Conservation (phyloP, 768 basidiomycete genomes). For the Steccherinum ochraceum region DNA sequence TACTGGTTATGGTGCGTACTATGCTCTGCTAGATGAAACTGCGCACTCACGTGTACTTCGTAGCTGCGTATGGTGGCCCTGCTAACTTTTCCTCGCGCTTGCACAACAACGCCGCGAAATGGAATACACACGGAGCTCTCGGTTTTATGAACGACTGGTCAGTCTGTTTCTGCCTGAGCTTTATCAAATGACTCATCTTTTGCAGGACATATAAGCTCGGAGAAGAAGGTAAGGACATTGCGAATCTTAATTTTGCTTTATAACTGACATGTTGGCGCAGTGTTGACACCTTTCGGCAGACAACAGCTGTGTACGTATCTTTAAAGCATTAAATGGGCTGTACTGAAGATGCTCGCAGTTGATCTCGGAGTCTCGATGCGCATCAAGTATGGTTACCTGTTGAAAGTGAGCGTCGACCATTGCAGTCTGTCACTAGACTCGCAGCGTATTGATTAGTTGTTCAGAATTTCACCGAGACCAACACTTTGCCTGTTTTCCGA, state of each 20-base stretch:
- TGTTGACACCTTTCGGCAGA: conserved; percentile 86
- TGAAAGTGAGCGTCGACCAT: no score
- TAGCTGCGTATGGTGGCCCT: conserved; percentile 59
- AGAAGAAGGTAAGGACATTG: conserved; percentile 54
- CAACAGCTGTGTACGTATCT: conserved; percentile 67
- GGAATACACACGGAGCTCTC: conserved; percentile 62
- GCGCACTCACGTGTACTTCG: background rate
- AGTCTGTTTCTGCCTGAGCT: conserved; percentile 17
- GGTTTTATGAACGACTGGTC: conserved; percentile 81
- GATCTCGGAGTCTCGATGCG: conserved; percentile 38
- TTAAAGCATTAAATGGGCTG: no score
- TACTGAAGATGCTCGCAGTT: conserved; percentile 15
- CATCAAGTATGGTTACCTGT: conserved; percentile 36
- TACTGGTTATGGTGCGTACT: conserved; percentile 52
- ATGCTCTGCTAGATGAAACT: background rate
- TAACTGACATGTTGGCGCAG: conserved; percentile 27
- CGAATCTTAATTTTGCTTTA: background rate
- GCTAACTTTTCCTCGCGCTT: conserved; percentile 50
- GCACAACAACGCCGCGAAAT: conserved; percentile 45
- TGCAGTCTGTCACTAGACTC: no score
- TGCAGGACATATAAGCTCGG: conserved; percentile 85
- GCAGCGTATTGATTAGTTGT: conserved; percentile 2
- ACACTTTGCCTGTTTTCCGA: conserved; percentile 42
- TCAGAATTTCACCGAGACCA: conserved; percentile 32
- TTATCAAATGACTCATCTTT: background rate